Conservation (phyloP, 805 yeast species). For the Groenewaldozyma salmanticensis region DNA sequence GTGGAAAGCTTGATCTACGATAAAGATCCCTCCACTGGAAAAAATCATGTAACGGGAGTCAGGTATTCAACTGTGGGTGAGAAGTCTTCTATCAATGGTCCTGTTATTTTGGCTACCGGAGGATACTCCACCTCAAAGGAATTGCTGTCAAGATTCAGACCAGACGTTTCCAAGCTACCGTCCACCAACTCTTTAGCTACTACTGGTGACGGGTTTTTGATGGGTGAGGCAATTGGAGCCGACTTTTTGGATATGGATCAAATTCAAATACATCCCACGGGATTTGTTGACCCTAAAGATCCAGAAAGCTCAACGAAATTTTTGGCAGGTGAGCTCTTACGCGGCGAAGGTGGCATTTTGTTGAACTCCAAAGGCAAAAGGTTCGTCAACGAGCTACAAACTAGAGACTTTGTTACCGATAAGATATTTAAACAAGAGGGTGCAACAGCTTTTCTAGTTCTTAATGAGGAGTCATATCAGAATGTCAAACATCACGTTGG, state of each 20-base stretch:
- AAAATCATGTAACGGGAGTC: slow-evolving; percentile 32
- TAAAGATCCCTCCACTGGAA: slow-evolving; percentile 13
- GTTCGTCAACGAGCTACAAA: slow-evolving; percentile 51
- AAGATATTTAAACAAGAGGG: slow-evolving; percentile 37
- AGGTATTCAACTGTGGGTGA: slow-evolving; percentile 29
- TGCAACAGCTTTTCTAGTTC: slow-evolving; percentile 27
- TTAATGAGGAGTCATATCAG: slow-evolving; percentile 38
- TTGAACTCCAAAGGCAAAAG: slow-evolving; percentile 43
- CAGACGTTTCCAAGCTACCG: slow-evolving; percentile 47
- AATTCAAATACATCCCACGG: slow-evolving; percentile 63
- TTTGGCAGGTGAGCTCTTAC: slow-evolving; percentile 55
- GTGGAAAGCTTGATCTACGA: slow-evolving; percentile 31
- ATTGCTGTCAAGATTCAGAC: slow-evolving; percentile 44
- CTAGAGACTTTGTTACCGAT: slow-evolving; percentile 51
- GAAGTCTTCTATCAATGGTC: slow-evolving; percentile 33
- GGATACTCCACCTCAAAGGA: slow-evolving; percentile 46
- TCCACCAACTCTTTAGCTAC: slow-evolving; percentile 55
- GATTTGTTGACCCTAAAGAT: slow-evolving; percentile 46
- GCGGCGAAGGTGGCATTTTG: slow-evolving; percentile 59
- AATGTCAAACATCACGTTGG: slow-evolving; percentile 46
- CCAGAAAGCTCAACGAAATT: slow-evolving; percentile 42
- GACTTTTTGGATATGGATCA: slow-evolving; percentile 53
- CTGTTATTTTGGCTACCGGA: slow-evolving; percentile 55
- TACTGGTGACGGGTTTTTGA: slow-evolving; percentile 53
- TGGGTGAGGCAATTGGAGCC: slow-evolving; percentile 36